Base-by-base conservation (phyloP, 163 green algal species). In the Dunaliella salina region DNA sequence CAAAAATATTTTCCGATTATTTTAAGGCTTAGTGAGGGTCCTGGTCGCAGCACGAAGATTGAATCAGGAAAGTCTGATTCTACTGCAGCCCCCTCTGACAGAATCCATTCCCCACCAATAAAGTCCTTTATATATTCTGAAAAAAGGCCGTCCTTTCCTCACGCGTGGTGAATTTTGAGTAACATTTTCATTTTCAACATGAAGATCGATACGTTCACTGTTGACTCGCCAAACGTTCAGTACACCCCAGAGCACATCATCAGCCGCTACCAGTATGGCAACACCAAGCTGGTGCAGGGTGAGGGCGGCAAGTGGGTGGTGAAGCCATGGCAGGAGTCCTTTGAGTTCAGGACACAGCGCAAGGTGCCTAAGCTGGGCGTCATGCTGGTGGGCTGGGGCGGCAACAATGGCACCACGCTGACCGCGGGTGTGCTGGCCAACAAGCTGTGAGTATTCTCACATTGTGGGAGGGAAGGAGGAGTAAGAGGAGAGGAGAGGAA, bases 321-420 rank as follows among this genome's bases (percentile, higher is more conserved):
- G 12, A 92, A 91, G 82, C 97, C 97, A 0, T 93, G 84, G 30
- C 91, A 79, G 22, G 92, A 89, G 22, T 88, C 87, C 13, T 98
- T 96, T 83, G 84, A 97, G 83, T 98, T 99, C 85, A 90, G 90
- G 40, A 98, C 96, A 18, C 85, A 96, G 87, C 94, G 90, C 3
- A 88, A 90, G 3, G 95, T 99, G 1, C 97, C 97, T 24, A 99
- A 99, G 92, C 91, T 99, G 12, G 97, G 96, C 17, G 94, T 99
- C 15, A 99, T 99, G 97, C 94, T 99, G 0, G 97, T 99, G 1
- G 97, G 97, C 69, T 96, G 94, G 92, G 97, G 97, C 75, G 97
- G 97, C 78, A 99, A 99, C 93, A 99, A 99, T 89, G 97, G 97
- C 32, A 96, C 95, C 33, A 99, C 97, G 13, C 89, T 99, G 1